Base-by-base conservation (phyloP, 352 stramenopile genomes). In the Phytopythium sindhum region DNA sequence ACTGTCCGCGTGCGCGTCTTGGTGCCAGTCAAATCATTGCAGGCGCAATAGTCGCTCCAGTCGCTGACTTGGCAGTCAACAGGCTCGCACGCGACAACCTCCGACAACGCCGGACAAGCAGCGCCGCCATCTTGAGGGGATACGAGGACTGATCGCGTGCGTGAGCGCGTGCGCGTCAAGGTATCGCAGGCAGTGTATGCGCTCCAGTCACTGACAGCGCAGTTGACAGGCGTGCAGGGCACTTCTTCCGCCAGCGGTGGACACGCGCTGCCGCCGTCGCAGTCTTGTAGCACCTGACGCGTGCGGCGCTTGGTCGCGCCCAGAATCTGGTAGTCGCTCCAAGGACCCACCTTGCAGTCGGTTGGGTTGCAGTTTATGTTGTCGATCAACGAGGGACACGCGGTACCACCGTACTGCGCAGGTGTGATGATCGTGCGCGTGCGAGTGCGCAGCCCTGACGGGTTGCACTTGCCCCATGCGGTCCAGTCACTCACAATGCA, bases 301-400 rank as follows among this genome's bases (percentile, higher is more conserved):
- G 67, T 77, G 8, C 81, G 81, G 2, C 73, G 69, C 55, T 88
- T 88, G 4, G 67, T 84, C 53, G 57, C 35, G 0, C 79, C 72
- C 21, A 76, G 53, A 3, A 90, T 26, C 60, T 75, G 64, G 64
- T 64, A 90, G 0, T 63, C 64, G 14, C 73, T 76, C 78, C 78
- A 90, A 11, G 70, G 72, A 31, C 78, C 69, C 23, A 89, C 78
- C 41, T 75, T 74, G 57, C 81, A 91, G 65, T 91, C 72, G 0
- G 64, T 77, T 14, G 80, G 80, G 68, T 89, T 89, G 61, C 82
- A 91, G 63, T 87, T 89, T 31, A 86, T 74, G 28, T 66, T 61
- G 11, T 88, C 74, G 0, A 76, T 67, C 8, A 89, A 69, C 11
- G 58, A 19, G 4, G 74, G 70, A 15, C 82, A 91, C 6, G 59